phyloP scores from a whole-genome alignment of 2,329 filamentous ascomycete species.

The Sordariomycetes sp. region DNA sequence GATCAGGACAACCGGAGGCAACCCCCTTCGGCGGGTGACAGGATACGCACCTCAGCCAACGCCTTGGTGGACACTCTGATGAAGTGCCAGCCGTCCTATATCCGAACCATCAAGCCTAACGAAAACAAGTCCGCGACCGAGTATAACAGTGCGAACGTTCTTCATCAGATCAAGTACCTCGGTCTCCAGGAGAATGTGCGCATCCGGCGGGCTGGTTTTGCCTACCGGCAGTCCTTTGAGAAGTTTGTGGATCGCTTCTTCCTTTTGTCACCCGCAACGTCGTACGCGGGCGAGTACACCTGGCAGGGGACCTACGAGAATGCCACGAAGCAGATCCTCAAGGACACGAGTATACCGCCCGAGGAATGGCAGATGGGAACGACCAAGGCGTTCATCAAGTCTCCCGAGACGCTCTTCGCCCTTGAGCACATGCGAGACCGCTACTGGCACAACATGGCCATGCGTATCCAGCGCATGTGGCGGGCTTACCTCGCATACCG shows the following conservation, averaged over 20 bases:
- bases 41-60: conserved; percentile 91
- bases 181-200: conserved; percentile 99
- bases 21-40: conserved; percentile 89
- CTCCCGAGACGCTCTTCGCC: conserved; percentile 91
- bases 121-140: conserved; percentile 95
- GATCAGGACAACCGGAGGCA: conserved; percentile 93
- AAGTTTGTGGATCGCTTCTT: conserved; percentile 98
- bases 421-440: conserved; percentile 95
- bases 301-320: conserved; percentile 85
- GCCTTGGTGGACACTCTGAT: conserved; percentile 89
- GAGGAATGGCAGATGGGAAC: conserved; percentile 98
- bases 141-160: conserved; percentile 83
- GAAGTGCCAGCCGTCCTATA: conserved; percentile 96
- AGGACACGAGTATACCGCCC: conserved; percentile 87
- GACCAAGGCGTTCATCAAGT: conserved; percentile 96
- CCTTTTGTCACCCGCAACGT: conserved; percentile 84
- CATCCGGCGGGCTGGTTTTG: conserved; percentile 91
- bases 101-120: conserved; percentile 98
- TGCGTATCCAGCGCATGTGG: conserved; percentile 94
- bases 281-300: conserved; percentile 93
- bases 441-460: conserved; percentile 99
- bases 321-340: conserved; percentile 84
- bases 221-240: conserved; percentile 92
- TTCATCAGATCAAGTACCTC: conserved; percentile 98
- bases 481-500: conserved; percentile 90